Base-by-base conservation (phyloP, 805 yeast species). In the Myxozyma monticola region DNA sequence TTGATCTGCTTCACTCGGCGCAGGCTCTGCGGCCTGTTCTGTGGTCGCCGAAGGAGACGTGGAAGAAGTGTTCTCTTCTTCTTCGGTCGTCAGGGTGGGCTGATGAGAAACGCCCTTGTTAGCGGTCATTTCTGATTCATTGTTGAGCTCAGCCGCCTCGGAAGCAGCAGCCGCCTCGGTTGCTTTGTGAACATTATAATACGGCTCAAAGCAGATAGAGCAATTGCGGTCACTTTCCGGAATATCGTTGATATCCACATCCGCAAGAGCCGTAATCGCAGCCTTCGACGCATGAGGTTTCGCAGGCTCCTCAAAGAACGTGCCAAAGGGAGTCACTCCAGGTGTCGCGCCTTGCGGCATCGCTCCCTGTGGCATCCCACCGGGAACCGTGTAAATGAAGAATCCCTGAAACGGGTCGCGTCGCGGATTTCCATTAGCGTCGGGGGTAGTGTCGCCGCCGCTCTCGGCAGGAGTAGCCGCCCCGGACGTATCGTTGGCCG, bases 201-300 rank as follows among this genome's bases (percentile, higher is more conserved):
- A 71, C 7, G 57, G 56, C 22, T 76, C 79, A 54, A 71, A 73
- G 58, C 79, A 76, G 36, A 76, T 76, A 5, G 76, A 58, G 56
- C 78, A 74, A 1, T 48, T 55, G 18, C 65, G 56, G 17, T 70
- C 73, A n/a, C 60, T 34, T 26, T 62, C 67, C 1, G 70, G 66
- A 7, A 71, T 49, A 2, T 63, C 60, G 14, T 55, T 35, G 18
- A 65, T 44, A 10, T 60, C 62, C 21, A 69, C 59, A 5, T 62
- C 59, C 49, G 62, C 56, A 49, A 72, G 51, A 14, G 65, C 60
- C 9, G 62, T 62, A 21, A 72, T 60, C 9, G 73, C 74, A 8
- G 59, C 57, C 45, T 62, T 52, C 9, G 68, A 59, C 9, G 70
- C 70, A 37, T 61, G 56, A 2, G 56, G 59, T 46, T 60, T 56